Percentiles rank a stretch among this genome's conserved stretches.
phyloP scores from a whole-genome alignment of 257 asterid species.

The Gentiana macrophylla region DNA sequence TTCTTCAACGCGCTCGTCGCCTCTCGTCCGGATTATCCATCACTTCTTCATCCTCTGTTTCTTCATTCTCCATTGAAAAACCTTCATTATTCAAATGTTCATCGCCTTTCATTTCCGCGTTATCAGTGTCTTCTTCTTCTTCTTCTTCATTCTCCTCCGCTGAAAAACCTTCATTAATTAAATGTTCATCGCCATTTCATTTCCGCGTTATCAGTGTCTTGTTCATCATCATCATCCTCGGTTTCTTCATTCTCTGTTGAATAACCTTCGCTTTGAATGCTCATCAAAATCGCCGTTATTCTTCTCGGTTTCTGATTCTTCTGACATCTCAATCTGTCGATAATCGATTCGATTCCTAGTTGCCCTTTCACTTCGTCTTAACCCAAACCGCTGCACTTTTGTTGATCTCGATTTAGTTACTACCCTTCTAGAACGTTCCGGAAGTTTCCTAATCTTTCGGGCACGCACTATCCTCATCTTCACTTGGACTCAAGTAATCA shows the following conservation, averaged over 20 bases:
- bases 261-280: conserved; percentile 30
- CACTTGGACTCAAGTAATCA: conserved; percentile 37
- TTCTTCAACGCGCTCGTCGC: too few relatives aligned
- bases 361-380: conserved; percentile 87
- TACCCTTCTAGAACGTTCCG: conserved; percentile 53
- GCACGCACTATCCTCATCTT: conserved; percentile 46
- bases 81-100: too few relatives aligned
- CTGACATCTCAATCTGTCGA: conserved; percentile 56
- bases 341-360: conserved; percentile 69
- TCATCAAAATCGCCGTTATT: conserved; percentile 34
- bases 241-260: conserved; percentile 47
- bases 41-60: too few relatives aligned
- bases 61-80: too few relatives aligned
- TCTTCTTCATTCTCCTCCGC: too few relatives aligned
- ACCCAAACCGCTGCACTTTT: conserved; percentile 51
- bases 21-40: too few relatives aligned
- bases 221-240: conserved; percentile 13
- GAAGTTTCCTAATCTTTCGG: conserved; percentile 28
- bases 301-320: conserved; percentile 60
- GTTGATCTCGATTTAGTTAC: conserved; percentile 59
- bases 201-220: conserved; percentile 22
- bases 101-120: too few relatives aligned
- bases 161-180: too few relatives aligned
- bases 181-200: conserved; percentile 15
- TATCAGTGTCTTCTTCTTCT: not conserved